Conservation (phyloP, 2,329 filamentous ascomycete species). For the Fusarium brevicatenulatum region DNA sequence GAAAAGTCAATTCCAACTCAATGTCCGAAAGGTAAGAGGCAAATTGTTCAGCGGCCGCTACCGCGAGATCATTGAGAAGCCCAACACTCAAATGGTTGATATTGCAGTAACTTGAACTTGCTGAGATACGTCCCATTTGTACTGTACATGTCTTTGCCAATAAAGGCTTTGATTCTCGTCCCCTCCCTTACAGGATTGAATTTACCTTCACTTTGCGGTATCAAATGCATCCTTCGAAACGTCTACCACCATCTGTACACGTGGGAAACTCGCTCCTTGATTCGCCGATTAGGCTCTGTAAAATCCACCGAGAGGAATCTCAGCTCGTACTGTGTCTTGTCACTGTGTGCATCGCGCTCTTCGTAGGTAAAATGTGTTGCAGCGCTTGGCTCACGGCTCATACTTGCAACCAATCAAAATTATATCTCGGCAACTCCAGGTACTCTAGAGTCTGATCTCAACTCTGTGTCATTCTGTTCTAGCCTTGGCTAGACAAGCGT, state of each 20-base stretch:
- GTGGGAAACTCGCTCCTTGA: slow-evolving; percentile 33
- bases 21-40: not conserved
- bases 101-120: not conserved
- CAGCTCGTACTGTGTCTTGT: slow-evolving; percentile 22
- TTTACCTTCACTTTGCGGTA: not conserved
- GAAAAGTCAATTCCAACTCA: not conserved
- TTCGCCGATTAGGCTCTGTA: slow-evolving; percentile 24
- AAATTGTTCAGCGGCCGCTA: not conserved
- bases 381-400: slow-evolving; percentile 13
- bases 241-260: slow-evolving; percentile 35
- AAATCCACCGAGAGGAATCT: slow-evolving; percentile 34
- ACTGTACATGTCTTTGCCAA: not conserved
- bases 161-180: not conserved
- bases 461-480: slow-evolving; percentile 13
- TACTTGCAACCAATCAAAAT: slow-evolving; percentile 27
- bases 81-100: not conserved
- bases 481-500: slow-evolving; percentile 17
- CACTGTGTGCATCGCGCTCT: slow-evolving; percentile 24
- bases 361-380: slow-evolving; percentile 19
- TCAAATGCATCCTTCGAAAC: slow-evolving; percentile 9
- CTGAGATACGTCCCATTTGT: not conserved
- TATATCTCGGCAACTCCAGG: slow-evolving; percentile 29
- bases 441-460: slow-evolving; percentile 31
- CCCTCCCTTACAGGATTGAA: slow-evolving; percentile 2
- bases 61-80: not conserved